Evolutionary conservation across 75 land plant species (phyloP).

Genomic region (Selaginella moellendorffii): DNA sequence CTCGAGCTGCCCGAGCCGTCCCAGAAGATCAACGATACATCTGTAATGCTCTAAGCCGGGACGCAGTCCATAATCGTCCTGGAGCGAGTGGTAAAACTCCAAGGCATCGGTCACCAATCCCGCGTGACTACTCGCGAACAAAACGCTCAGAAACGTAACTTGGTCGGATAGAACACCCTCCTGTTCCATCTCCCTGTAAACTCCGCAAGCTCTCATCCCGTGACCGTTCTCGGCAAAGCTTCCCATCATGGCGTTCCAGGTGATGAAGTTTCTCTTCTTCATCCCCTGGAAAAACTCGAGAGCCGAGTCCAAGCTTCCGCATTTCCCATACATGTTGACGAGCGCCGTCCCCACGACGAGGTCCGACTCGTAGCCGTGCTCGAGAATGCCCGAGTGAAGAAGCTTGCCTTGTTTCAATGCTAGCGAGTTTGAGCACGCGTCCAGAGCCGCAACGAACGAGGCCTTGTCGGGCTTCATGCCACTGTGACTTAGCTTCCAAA

Average conservation of each 20-base stretch:
- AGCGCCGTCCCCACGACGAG: slow-evolving; percentile 37
- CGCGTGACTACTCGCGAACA: too few relatives aligned
- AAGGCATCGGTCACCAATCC: too few relatives aligned
- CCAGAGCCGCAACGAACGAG: slow-evolving; percentile 29
- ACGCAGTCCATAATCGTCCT: too few relatives aligned
- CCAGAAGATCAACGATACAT: too few relatives aligned
- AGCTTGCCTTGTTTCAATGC: slow-evolving; percentile 13
- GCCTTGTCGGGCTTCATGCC: slow-evolving; percentile 16
- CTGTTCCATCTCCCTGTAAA: slow-evolving; percentile 20
- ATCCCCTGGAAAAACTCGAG: slow-evolving; percentile 31
- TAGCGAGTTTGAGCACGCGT: slow-evolving; percentile 26
- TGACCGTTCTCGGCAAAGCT: slow-evolving; percentile 45
- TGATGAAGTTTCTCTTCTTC: slow-evolving; percentile 31
- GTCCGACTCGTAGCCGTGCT: slow-evolving; percentile 24
- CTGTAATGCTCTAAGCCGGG: too few relatives aligned
- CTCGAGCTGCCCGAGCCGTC: too few relatives aligned
- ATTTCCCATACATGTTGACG: slow-evolving; percentile 40
- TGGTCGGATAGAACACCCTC: slow-evolving; percentile 36
- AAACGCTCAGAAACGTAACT: slow-evolving; percentile 33
- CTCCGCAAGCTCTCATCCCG: slow-evolving; percentile 25
- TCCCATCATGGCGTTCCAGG: slow-evolving; percentile 55
- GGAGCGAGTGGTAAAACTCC: too few relatives aligned
- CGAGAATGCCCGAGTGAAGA: slow-evolving; percentile 38
- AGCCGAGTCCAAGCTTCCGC: slow-evolving; percentile 24
- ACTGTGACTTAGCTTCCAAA: background rate